Conservation (phyloP, 2,329 filamentous ascomycete genomes). For the Nothophoma quercina region DNA sequence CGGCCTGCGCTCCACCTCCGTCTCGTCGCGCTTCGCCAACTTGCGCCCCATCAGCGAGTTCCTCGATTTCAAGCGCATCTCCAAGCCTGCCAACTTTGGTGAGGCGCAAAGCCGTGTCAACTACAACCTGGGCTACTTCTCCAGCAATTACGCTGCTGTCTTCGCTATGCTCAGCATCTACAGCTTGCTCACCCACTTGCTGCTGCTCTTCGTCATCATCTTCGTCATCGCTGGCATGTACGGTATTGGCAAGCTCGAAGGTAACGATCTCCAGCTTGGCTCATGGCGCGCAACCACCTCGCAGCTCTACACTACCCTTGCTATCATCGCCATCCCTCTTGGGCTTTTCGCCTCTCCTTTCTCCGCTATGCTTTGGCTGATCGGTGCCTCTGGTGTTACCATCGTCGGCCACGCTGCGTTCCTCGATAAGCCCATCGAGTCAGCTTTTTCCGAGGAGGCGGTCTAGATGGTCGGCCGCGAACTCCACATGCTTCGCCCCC, state of each 20-base stretch:
- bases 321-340: constrained; percentile 83
- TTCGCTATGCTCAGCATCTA: constrained; percentile 97
- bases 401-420: constrained; percentile 94
- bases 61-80: constrained; percentile 92
- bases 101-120: constrained; percentile 93
- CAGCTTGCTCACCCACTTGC: constrained; percentile 85
- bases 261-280: constrained; percentile 86
- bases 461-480: constrained; percentile 99
- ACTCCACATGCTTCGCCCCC: constrained; percentile 89
- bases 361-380: constrained; percentile 88
- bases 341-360: constrained; percentile 87
- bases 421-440: constrained; percentile 99
- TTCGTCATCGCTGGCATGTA: constrained; percentile 87
- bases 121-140: constrained; percentile 97
- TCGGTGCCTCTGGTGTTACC: constrained; percentile 91
- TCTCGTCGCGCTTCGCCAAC: constrained; percentile 88
- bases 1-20: constrained; percentile 77
- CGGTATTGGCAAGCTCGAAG: constrained; percentile 88
- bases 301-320: constrained; percentile 90
- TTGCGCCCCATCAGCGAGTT: constrained; percentile 92
- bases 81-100: constrained; percentile 89
- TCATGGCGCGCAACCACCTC: constrained; percentile 83
- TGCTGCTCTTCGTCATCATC: constrained; percentile 90
- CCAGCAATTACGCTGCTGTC: constrained; percentile 95
- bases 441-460: constrained; percentile 99